A percentile compares a stretch with the other conserved stretches of the same genome.
These are phyloP conservation scores for Colletotrichum higginsianum DNA, from an alignment of 2,329 filamentous ascomycete species.

Conservation along the genomic window DNA sequence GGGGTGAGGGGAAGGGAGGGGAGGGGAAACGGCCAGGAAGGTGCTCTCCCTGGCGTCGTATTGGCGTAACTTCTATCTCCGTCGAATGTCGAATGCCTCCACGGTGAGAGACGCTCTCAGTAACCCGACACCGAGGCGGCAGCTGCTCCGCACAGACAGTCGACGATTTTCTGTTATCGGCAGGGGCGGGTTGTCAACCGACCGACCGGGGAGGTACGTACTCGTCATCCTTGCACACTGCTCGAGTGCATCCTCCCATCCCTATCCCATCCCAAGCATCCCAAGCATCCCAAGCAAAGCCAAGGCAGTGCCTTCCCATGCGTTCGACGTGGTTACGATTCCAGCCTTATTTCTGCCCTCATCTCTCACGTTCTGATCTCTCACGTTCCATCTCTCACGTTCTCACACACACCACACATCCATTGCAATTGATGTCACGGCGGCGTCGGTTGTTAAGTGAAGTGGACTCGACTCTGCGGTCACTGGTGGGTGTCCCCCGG, in stretches of 20 bases:
- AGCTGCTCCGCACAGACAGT: constrained; percentile 15
- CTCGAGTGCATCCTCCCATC: neutral
- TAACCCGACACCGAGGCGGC: constrained; percentile 13
- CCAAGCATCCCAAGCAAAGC: constrained; percentile 3
- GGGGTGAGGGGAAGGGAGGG: constrained; percentile 18
- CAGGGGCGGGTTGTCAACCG: constrained; percentile 23
- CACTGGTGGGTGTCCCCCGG: constrained; percentile 17
- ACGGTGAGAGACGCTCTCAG: neutral
- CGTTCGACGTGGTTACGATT: constrained; percentile 8
- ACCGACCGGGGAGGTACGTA: constrained; percentile 27
- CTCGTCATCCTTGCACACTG: neutral
- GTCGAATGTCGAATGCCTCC: neutral
- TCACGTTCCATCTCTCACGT: constrained; percentile 1
- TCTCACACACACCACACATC: neutral
- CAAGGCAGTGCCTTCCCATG: constrained; percentile 26
- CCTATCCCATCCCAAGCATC: neutral
- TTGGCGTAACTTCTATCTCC: constrained; percentile 27
- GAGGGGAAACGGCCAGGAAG: constrained; percentile 29
- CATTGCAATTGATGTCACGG: neutral
- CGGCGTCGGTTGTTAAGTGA: neutral
- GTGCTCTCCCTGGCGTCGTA: constrained; percentile 19
- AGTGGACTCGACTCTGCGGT: neutral
- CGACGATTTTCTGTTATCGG: constrained; percentile 30
- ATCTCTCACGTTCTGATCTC: neutral
- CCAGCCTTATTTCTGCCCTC: constrained; percentile 5